phyloP scores from a whole-genome alignment of 108 stramenopile species.

The Discostella pseudostelligera region DNA sequence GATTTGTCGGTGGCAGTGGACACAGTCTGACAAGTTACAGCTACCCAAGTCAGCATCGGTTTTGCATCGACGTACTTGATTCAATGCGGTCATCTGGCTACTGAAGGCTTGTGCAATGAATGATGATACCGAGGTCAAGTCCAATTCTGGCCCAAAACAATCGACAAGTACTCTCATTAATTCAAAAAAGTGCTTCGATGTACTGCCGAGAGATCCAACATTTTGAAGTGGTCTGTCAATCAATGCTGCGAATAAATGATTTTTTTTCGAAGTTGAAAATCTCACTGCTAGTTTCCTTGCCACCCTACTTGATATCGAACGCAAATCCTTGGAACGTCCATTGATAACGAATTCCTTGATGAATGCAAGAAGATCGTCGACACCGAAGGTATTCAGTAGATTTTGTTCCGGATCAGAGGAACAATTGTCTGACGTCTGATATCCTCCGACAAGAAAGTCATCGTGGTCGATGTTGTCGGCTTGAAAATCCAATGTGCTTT shows the following conservation, averaged over 20 bases:
- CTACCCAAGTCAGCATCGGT: slow-evolving; percentile 6
- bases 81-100: slow-evolving; percentile 25
- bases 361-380: slow-evolving; percentile 55
- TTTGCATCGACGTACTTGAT: background rate
- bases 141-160: slow-evolving; percentile 29
- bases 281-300: slow-evolving; percentile 30
- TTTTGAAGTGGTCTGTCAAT: slow-evolving; percentile 37
- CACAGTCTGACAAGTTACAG: slow-evolving; percentile 65
- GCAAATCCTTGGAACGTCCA: slow-evolving; percentile 55
- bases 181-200: slow-evolving; percentile 29
- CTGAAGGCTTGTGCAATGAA: slow-evolving; percentile 16
- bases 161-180: slow-evolving; percentile 28
- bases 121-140: slow-evolving; percentile 20
- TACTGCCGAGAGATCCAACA: slow-evolving; percentile 47
- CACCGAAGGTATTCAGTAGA: slow-evolving; percentile 29
- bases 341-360: slow-evolving; percentile 50
- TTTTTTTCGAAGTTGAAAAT: slow-evolving; percentile 26
- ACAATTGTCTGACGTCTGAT: slow-evolving; percentile 1
- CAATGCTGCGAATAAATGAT: slow-evolving; percentile 41
- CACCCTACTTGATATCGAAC: slow-evolving; percentile 41
- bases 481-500: background rate
- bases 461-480: slow-evolving; percentile 13
- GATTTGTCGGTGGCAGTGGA: slow-evolving; percentile 50
- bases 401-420: slow-evolving; percentile 46
- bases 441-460: slow-evolving; percentile 18